Conservation (phyloP, 2,329 filamentous ascomycete genomes). For the Calonectria pteridis region DNA sequence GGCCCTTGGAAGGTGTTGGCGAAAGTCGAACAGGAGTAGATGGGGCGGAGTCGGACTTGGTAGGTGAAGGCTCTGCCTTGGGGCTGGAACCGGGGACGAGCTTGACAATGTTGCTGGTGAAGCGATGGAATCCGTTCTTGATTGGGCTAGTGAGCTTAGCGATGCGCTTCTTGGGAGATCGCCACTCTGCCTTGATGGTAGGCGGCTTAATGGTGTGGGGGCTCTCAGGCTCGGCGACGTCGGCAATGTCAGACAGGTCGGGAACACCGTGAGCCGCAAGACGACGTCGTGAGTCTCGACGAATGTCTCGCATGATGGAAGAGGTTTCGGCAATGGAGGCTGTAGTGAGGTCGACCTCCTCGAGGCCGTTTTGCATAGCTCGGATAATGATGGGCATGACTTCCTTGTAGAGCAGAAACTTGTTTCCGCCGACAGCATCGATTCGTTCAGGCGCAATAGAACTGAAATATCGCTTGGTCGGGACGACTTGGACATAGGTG, state of each 20-base stretch:
- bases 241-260: conserved; percentile 44
- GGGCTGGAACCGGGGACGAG: conserved; percentile 44
- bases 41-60: conserved; percentile 44
- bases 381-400: conserved; percentile 42
- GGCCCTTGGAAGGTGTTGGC: conserved; percentile 21
- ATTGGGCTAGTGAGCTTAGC: conserved; percentile 44
- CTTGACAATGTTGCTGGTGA: conserved; percentile 47
- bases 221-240: conserved; percentile 46
- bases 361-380: conserved; percentile 34
- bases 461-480: conserved; percentile 46
- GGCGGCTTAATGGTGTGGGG: conserved; percentile 40
- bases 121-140: conserved; percentile 40
- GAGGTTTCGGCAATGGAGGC: conserved; percentile 45
- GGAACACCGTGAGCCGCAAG: conserved; percentile 41
- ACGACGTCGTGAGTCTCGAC: conserved; percentile 38
- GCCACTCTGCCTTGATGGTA: conserved; percentile 38
- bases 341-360: conserved; percentile 40
- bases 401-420: conserved; percentile 40
- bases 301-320: conserved; percentile 32
- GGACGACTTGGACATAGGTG: conserved; percentile 33
- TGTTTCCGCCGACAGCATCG: conserved; percentile 43
- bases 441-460: conserved; percentile 27
- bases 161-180: conserved; percentile 49
- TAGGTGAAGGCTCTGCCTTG: conserved; percentile 45
- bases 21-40: conserved; percentile 42